phyloP scores from a whole-genome alignment of 495 filamentous ascomycete species.

The Apodospora peruviana region DNA sequence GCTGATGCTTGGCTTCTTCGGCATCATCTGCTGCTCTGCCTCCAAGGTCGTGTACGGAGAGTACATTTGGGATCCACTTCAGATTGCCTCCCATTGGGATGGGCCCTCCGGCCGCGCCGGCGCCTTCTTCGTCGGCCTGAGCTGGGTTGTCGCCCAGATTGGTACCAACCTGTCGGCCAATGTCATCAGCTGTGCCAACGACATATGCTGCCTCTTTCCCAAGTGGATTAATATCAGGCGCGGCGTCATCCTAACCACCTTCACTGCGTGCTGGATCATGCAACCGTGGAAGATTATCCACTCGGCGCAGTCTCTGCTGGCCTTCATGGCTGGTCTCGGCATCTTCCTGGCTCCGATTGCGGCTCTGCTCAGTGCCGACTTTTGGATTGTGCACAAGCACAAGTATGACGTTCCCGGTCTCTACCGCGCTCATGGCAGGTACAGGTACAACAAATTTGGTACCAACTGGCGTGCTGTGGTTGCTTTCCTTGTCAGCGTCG shows the following conservation, averaged over 20 bases:
- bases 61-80: conserved; percentile 55
- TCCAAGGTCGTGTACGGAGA: conserved; percentile 49
- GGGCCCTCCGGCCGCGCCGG: conserved; percentile 42
- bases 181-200: conserved; percentile 60
- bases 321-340: conserved; percentile 49
- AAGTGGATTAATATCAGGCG: conserved; percentile 56
- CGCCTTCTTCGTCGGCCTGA: conserved; percentile 48
- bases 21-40: conserved; percentile 46
- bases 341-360: conserved; percentile 45
- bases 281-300: conserved; percentile 61
- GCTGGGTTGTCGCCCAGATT: conserved; percentile 51
- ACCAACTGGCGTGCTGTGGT: conserved; percentile 40
- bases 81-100: conserved; percentile 49
- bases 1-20: conserved; percentile 45
- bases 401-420: conserved; percentile 39
- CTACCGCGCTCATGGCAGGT: conserved; percentile 33
- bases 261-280: conserved; percentile 53
- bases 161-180: conserved; percentile 65
- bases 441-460: conserved; percentile 28
- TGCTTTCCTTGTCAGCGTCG: conserved; percentile 33
- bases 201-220: conserved; percentile 55
- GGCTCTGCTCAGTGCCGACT: conserved; percentile 45
- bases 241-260: conserved; percentile 55
- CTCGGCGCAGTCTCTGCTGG: conserved; percentile 51
- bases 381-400: conserved; percentile 40